phyloP scores from a whole-genome alignment of 2,329 filamentous ascomycete genomes.

The Aspergillus pseudoterreus region DNA sequence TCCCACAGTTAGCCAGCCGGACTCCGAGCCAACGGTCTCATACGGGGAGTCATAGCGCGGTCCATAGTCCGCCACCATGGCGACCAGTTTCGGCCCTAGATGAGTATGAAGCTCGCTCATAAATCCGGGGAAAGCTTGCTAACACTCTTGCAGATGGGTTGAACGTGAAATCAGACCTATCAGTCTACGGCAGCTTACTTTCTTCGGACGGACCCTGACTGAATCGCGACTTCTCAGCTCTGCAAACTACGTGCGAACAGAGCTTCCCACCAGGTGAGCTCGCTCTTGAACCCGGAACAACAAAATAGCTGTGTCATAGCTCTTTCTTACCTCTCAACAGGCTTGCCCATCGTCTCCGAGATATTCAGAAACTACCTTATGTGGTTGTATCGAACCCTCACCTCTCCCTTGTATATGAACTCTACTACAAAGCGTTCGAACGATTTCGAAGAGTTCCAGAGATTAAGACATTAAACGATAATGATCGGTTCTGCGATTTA shows the following conservation, averaged over 20 bases:
- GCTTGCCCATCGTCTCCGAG: slow-evolving; percentile 87
- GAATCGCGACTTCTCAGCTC: slow-evolving; percentile 86
- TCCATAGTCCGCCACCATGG: slow-evolving; percentile 51
- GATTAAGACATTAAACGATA: slow-evolving; percentile 81
- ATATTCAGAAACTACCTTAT: slow-evolving; percentile 95
- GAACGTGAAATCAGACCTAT: slow-evolving; percentile 90
- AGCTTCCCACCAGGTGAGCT: slow-evolving; percentile 75
- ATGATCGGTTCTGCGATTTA: slow-evolving; percentile 78
- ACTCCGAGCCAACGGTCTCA: slow-evolving; percentile 21
- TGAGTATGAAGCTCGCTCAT: slow-evolving; percentile 45
- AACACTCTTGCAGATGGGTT: slow-evolving; percentile 67
- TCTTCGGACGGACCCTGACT: slow-evolving; percentile 90
- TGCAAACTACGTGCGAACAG: slow-evolving; percentile 94
- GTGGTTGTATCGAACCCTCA: slow-evolving; percentile 94
- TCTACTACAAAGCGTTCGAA: slow-evolving; percentile 97
- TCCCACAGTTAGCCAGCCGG: slow-evolving; percentile 18
- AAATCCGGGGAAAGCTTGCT: neutral
- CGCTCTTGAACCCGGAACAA: neutral
- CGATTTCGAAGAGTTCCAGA: slow-evolving; percentile 78
- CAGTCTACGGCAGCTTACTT: slow-evolving; percentile 91
- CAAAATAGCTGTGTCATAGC: slow-evolving; percentile 1
- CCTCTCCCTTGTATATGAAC: slow-evolving; percentile 89
- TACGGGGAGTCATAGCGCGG: slow-evolving; percentile 16
- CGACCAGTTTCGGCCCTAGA: slow-evolving; percentile 57
- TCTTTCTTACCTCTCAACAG: slow-evolving; percentile 42